These are phyloP conservation scores for Oehlia diaphana DNA, from an alignment of 192 early-diverging fungal genomes.

Conservation along the genomic window DNA sequence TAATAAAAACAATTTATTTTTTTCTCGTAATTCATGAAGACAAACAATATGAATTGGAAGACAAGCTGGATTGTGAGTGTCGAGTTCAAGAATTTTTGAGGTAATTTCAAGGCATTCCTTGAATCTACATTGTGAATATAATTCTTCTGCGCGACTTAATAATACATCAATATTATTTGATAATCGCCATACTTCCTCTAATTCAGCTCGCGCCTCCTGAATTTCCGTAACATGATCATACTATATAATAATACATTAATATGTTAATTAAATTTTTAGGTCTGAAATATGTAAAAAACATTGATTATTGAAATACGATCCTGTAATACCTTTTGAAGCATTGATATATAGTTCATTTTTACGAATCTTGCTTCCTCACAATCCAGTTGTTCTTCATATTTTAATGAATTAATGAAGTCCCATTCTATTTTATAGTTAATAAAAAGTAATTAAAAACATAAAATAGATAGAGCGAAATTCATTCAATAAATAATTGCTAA, in stretches of 20 bases:
- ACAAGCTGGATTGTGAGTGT: slow-evolving; percentile 56
- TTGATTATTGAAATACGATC: not conserved
- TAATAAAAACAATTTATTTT: slow-evolving; percentile 69
- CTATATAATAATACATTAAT: slow-evolving; percentile 27
- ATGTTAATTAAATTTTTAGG: not conserved
- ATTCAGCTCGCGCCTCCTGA: slow-evolving; percentile 35
- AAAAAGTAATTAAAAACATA: not conserved
- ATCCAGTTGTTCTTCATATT: slow-evolving; percentile 50
- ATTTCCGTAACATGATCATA: slow-evolving; percentile 50
- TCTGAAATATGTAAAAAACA: not conserved
- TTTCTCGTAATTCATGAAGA: slow-evolving; percentile 60
- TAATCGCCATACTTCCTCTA: slow-evolving; percentile 46
- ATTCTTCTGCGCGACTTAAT: slow-evolving; percentile 56
- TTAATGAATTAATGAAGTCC: slow-evolving; percentile 51
- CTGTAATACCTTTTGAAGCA: slow-evolving; percentile 59
- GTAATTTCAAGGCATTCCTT: slow-evolving; percentile 50
- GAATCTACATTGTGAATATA: slow-evolving; percentile 48
- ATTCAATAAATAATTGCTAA: not conserved
- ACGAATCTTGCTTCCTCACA: slow-evolving; percentile 55
- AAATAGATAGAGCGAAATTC: not conserved
- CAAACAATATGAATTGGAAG: slow-evolving; percentile 69
- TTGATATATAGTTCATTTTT: slow-evolving; percentile 57
- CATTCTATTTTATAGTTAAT: slow-evolving; percentile 44
- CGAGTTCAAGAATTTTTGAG: slow-evolving; percentile 55
- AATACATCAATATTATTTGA: slow-evolving; percentile 50